Evolutionary conservation across 495 filamentous ascomycete genomes (phyloP), one percentile per base, ranked within the genome.

Genomic region (Choiromyces venosus): DNA sequence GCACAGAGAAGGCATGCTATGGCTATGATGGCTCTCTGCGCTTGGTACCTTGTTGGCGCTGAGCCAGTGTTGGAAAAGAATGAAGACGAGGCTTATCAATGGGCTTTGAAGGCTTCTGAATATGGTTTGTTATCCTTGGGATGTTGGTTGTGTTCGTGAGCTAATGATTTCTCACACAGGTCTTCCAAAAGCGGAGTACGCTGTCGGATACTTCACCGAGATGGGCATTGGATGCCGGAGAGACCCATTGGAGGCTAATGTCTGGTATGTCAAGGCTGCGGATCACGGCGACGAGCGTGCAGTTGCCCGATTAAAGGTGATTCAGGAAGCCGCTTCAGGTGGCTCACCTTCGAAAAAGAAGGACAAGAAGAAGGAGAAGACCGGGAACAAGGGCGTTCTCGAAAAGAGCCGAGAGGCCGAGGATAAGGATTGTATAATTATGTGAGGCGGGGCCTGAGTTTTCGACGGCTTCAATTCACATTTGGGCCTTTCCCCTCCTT

Each of bases 11-110:
- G 91, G 1, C 91, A 96, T 81, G 86, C 93, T 0, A 86, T 91
- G 61, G 95, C 93, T n/a, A 97, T 97, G 94, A 97, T 99, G 93
- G 93, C 93, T 25, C 86, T 99, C 35, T 98, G 95, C 81, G 95
- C 95, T 19, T 99, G 95, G 95, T 99, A 97, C 82, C 90, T 99
- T 83, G 91, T 98, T 12, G 95, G 95, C 1, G 96, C 95, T 12
- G 92, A 94, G 78, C 95, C 95, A 0, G 89, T 97, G 25, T 84
- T 99, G 37, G 93, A 96, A 71, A 97, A 93, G 82, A 94, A 98
- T 76, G 96, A 98, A 82, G 89, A 90, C 69, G 95, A 99, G 82
- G 95, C 95, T 4, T 98, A 94, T 81, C 93, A 97, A 82, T 99
- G 95, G 95, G 95, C 95, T 37, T 86, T 87, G 81, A 89, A 88